Evolutionary conservation across 768 basidiomycete genomes (phyloP).

Genomic region (Suillus tomentosus): DNA sequence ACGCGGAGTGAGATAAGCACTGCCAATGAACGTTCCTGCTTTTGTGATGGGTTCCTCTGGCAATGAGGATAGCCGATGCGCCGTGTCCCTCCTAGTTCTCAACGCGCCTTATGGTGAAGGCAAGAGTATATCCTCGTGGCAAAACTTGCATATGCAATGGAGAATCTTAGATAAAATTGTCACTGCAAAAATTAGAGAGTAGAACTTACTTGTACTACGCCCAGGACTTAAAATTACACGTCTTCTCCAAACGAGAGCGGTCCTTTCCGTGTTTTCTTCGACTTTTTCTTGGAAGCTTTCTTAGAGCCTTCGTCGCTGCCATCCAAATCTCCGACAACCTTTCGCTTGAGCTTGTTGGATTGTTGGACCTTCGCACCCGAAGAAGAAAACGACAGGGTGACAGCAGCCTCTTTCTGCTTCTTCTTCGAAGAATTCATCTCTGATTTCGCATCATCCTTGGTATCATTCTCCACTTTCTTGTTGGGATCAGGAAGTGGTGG

Average conservation of each 20-base stretch:
- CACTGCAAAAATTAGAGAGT: background rate
- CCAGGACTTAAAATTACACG: constrained; percentile 14
- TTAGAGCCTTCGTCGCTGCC: constrained; percentile 28
- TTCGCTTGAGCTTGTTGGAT: constrained; percentile 35
- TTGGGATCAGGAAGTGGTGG: constrained; percentile 49
- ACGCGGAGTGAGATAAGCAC: background rate
- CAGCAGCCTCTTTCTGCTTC: constrained; percentile 19
- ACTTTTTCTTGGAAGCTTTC: constrained; percentile 51
- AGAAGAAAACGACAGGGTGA: constrained; percentile 44
- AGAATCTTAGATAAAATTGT: background rate
- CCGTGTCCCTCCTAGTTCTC: background rate
- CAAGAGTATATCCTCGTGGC: background rate
- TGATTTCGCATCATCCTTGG: constrained; percentile 32
- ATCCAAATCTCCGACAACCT: constrained; percentile 36
- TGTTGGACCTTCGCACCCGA: constrained; percentile 28
- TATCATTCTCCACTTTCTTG: constrained; percentile 20
- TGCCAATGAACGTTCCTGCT: background rate
- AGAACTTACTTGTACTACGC: background rate
- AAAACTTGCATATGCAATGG: background rate
- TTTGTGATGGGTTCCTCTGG: too few relatives aligned
- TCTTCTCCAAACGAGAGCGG: constrained; percentile 40
- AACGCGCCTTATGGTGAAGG: background rate
- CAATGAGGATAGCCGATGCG: background rate
- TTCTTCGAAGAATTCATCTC: constrained; percentile 21
- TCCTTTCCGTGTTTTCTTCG: constrained; percentile 48